Evolutionary conservation across 306 rosid species (phyloP).

Genomic region (Datisca glomerata): DNA sequence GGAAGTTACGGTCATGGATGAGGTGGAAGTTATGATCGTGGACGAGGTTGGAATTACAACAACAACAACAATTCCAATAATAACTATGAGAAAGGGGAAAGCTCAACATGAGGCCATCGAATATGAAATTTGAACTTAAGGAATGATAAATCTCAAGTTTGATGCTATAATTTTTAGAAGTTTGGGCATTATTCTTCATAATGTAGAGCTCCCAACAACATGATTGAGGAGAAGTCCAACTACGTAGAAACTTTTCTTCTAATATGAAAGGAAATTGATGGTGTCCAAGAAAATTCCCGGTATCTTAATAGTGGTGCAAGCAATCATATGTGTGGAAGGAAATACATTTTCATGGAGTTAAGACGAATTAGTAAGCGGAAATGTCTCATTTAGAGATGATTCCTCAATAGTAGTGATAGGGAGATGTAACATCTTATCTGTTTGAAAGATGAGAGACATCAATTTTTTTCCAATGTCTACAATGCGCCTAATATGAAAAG

Average conservation of each 20-base stretch:
- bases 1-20: background rate
- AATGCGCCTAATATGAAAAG: background rate
- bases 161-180: too few species aligned
- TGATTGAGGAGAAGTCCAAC: background rate
- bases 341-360: constrained; percentile 2
- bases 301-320: background rate
- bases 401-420: background rate
- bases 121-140: background rate
- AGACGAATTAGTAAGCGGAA: constrained; percentile 3
- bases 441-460: background rate
- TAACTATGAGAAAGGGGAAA: background rate
- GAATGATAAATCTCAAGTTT: background rate
- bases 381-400: background rate
- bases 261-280: background rate
- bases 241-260: too few species aligned
- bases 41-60: too few species aligned
- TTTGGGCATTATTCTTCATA: background rate
- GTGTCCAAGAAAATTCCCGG: background rate
- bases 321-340: constrained; percentile 4
- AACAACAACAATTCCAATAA: background rate
- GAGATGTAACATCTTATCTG: background rate
- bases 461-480: constrained; percentile 2
- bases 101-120: background rate
- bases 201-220: background rate
- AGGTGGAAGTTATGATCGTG: background rate